Percentiles rank a stretch among this genome's conserved stretches.
Conservation (phyloP, 2,329 filamentous ascomycete species). For the Fusarium nisikadoi region DNA sequence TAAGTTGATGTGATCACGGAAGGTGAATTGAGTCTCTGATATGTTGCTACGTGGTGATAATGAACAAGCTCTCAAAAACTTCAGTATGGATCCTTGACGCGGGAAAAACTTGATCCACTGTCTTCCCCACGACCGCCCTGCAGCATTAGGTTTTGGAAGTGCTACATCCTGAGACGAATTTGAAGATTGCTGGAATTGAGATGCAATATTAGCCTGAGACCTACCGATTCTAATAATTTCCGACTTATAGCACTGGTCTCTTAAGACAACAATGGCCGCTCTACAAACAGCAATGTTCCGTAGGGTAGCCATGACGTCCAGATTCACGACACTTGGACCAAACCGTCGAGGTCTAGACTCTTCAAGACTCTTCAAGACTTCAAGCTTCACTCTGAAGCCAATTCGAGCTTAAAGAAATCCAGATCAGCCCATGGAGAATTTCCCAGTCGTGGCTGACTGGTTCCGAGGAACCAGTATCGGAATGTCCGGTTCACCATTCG, state of each 20-base stretch:
- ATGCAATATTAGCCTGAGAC: neutral
- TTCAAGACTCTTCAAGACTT: neutral
- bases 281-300: no score
- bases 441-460: neutral
- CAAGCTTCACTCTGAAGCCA: neutral
- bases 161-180: neutral
- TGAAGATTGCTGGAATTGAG: neutral
- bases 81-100: constrained; percentile 23
- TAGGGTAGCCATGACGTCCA: neutral
- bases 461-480: constrained; percentile 8
- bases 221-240: neutral
- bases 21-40: neutral
- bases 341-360: neutral
- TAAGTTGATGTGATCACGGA: neutral
- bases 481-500: constrained; percentile 1
- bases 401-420: neutral
- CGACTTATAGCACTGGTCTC: neutral
- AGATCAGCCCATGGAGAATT: neutral
- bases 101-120: constrained; percentile 45
- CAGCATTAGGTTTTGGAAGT: neutral
- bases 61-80: constrained; percentile 13
- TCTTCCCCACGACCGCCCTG: constrained; percentile 19
- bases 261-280: no score
- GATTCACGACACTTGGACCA: neutral
- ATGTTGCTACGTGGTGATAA: constrained; percentile 22